Evolutionary conservation across 148 eudicot species (phyloP).

Genomic region (Cornus suecica): DNA sequence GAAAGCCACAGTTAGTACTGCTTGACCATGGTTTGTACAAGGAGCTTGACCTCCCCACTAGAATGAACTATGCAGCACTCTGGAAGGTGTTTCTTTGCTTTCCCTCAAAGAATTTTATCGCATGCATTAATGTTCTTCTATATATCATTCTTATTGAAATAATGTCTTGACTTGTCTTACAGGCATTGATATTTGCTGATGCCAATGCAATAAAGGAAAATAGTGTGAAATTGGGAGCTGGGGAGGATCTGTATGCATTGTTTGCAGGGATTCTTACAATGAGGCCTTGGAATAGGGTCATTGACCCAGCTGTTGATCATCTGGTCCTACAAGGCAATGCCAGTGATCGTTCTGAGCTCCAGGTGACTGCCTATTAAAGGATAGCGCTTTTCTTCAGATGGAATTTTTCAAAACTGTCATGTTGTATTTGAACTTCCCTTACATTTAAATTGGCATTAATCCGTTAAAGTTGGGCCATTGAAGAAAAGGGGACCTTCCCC

Average conservation of each 20-base stretch:
- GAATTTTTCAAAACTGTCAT: not conserved
- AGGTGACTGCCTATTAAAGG: conserved; percentile 39
- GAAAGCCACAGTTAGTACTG: conserved; percentile 84
- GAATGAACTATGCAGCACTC: conserved; percentile 85
- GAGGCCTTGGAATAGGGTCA: conserved; percentile 92
- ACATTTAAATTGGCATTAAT: not conserved
- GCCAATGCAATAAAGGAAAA: conserved; percentile 76
- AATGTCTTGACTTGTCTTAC: conserved; percentile 19
- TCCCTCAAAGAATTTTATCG: conserved; percentile 4
- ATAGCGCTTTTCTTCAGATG: not conserved
- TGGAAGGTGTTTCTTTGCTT: conserved; percentile 67
- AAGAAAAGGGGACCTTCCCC: not conserved
- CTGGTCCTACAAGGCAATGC: conserved; percentile 73
- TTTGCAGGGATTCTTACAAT: conserved; percentile 94
- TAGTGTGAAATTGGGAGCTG: conserved; percentile 84
- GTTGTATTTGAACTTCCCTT: not conserved
- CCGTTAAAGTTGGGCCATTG: not conserved
- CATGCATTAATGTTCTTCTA: not conserved
- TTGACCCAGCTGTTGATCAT: conserved; percentile 90
- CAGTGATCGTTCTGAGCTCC: conserved; percentile 73
- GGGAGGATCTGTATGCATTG: conserved; percentile 83
- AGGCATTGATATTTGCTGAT: conserved; percentile 91
- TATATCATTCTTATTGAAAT: not conserved
- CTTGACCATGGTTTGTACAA: conserved; percentile 96
- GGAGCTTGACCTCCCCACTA: conserved; percentile 71